Conservation (phyloP, 2,329 filamentous ascomycete species). For the Fragosphaeria purpurea region DNA sequence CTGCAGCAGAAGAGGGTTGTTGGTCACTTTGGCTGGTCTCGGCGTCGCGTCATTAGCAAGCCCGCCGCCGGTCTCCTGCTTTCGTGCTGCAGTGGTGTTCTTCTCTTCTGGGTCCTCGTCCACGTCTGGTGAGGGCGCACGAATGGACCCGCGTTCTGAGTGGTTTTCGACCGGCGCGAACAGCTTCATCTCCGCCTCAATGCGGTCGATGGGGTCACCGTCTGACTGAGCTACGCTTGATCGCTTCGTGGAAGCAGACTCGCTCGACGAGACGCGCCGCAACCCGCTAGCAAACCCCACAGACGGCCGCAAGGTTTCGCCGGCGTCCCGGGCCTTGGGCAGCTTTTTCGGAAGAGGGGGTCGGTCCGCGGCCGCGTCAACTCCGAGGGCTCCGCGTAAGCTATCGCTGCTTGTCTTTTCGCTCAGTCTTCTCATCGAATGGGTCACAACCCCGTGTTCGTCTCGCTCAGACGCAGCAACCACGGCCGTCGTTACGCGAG, state of each 20-base stretch:
- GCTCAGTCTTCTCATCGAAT: background rate
- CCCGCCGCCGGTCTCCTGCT: background rate
- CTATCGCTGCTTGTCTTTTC: constrained; percentile 1
- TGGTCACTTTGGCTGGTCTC: constrained; percentile 25
- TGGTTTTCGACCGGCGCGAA: constrained; percentile 46
- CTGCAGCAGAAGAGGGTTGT: constrained; percentile 33
- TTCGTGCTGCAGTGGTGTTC: background rate
- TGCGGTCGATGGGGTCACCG: constrained; percentile 44
- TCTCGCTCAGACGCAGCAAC: constrained; percentile 1
- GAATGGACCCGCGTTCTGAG: constrained; percentile 44
- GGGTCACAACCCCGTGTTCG: background rate
- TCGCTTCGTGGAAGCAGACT: constrained; percentile 38
- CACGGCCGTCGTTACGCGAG: constrained; percentile 23
- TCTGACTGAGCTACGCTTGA: constrained; percentile 40
- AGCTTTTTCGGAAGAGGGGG: constrained; percentile 12
- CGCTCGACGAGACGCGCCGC: constrained; percentile 31
- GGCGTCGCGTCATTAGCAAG: constrained; percentile 28
- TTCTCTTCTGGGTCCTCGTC: constrained; percentile 17
- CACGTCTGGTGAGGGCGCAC: constrained; percentile 37
- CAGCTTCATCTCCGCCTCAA: constrained; percentile 45
- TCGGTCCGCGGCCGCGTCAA: no score
- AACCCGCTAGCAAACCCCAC: constrained; percentile 37
- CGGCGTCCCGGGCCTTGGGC: constrained; percentile 11
- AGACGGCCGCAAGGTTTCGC: constrained; percentile 16
- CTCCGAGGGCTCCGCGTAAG: background rate